A percentile compares a stretch with the other conserved stretches of the same genome.
Evolutionary conservation across 805 yeast genomes (phyloP).

Genomic region (Saturnispora gosingensis): DNA sequence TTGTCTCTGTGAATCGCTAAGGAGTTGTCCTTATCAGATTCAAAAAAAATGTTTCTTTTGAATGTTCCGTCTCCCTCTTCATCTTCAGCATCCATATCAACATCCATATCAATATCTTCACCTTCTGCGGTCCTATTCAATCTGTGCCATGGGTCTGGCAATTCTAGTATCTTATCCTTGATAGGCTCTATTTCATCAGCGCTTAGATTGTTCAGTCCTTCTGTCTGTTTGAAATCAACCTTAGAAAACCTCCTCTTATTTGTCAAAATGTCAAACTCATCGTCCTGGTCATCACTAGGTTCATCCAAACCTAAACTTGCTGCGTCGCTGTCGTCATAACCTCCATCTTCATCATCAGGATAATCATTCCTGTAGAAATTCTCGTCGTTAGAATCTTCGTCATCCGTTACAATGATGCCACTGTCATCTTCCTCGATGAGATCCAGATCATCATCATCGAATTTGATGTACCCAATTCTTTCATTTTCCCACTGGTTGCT

Average conservation of each 20-base stretch:
- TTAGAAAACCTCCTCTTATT: constrained; percentile 25
- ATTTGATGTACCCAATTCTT: constrained; percentile 42
- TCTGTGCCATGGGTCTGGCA: constrained; percentile 7
- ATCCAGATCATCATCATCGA: constrained; percentile 41
- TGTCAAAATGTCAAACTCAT: constrained; percentile 28
- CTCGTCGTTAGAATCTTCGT: constrained; percentile 86
- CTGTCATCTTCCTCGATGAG: constrained; percentile 30
- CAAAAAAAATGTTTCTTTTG: constrained; percentile 46
- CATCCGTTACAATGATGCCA: constrained; percentile 37
- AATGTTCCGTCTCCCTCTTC: constrained; percentile 12
- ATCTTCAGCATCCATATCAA: constrained; percentile 12
- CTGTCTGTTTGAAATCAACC: constrained; percentile 21
- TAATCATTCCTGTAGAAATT: constrained; percentile 87
- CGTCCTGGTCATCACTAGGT: constrained; percentile 33
- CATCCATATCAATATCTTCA: constrained; percentile 12
- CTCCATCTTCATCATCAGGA: constrained; percentile 87
- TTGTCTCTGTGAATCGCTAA: constrained; percentile 55
- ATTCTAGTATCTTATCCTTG: constrained; percentile 19
- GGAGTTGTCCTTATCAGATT: constrained; percentile 47
- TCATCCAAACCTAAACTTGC: constrained; percentile 20
- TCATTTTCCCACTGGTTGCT: constrained; percentile 31
- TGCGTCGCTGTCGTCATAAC: constrained; percentile 25
- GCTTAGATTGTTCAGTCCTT: constrained; percentile 20
- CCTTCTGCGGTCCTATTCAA: constrained; percentile 7
- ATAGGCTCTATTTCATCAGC: constrained; percentile 27